Evolutionary conservation across 768 basidiomycete species (phyloP), one percentile per base, ranked within the genome.

Genomic region (Tulasnella sp.): DNA sequence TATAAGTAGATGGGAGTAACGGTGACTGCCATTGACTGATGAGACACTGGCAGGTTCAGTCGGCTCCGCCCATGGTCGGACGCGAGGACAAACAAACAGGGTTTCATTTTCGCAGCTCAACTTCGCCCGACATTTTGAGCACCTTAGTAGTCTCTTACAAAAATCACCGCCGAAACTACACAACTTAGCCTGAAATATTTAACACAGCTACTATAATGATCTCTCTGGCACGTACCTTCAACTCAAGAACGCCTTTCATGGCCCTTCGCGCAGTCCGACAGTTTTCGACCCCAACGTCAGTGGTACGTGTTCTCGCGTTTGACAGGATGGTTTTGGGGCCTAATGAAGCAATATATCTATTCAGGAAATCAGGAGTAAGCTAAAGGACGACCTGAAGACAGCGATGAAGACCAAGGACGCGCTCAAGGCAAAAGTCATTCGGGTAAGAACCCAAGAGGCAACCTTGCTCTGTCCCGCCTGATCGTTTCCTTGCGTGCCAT

Each of bases 321-420:
- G 31, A n/a, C 25, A 40, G 19, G 8, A 25, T 8, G 12, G 36
- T 74, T 36, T 5, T 29, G 9, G n/a, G 22, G 9, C 22, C 25
- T 40, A 37, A 58, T 64, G 17, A 36, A 14, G 17, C 15, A 17
- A 12, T 14, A 15, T 15, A 25, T 58, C 25, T 29, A 31, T 15
- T 8, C 29, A 74, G 39, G 49, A 37, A 29, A 68, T 78, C 6
- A 78, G 77, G 22, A 71, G 22, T 25, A 49, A 45, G 31, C 77
- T 78, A 0, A 78, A 77, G 67, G 68, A 37, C 42, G 76, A 78
- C 49, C 49, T 78, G 12, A 78, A 77, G 49, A 78, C 68, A 2
- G 78, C 78, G n/a, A 78, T 78, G 78, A 78, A 78, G 52, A 68
- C 78, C 31, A 78, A 69, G 40, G 71, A 78, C 52, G 36, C 76